Evolutionary conservation across 2,329 filamentous ascomycete genomes (phyloP).

Genomic region (Cercospora sp.): DNA sequence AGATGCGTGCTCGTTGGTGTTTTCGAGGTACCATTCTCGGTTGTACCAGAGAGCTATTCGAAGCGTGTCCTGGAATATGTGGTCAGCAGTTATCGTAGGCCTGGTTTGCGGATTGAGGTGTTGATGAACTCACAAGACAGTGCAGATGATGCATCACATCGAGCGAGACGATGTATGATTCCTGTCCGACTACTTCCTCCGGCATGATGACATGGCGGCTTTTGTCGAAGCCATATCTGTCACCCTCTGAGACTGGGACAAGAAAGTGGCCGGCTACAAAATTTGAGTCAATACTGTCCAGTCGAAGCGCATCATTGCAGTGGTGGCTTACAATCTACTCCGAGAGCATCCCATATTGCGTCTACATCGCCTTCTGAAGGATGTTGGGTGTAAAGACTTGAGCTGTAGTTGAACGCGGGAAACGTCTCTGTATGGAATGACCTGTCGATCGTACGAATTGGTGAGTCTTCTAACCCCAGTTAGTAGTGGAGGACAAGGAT

Average conservation of each 20-base stretch:
- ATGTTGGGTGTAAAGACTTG: not conserved
- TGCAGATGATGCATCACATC: conserved; percentile 13
- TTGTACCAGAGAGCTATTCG: conserved; percentile 11
- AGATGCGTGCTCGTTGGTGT: not conserved
- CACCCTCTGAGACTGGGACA: not conserved
- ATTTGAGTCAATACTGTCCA: not conserved
- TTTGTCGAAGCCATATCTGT: conserved; percentile 3
- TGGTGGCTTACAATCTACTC: not conserved
- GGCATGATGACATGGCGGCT: not conserved
- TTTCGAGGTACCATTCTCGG: conserved; percentile 9
- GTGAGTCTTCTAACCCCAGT: not conserved
- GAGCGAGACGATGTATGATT: not conserved
- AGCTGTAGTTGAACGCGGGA: not conserved
- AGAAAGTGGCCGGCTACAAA: not conserved
- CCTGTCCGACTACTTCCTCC: not conserved
- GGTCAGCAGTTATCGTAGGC: not conserved
- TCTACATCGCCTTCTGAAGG: not conserved
- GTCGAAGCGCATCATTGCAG: too few relatives aligned
- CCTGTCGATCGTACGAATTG: not conserved
- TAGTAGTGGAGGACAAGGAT: not conserved
- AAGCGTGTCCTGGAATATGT: not conserved
- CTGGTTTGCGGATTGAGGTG: too few relatives aligned
- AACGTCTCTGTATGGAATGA: not conserved
- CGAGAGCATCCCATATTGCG: not conserved
- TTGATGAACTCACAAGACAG: not conserved